Base-by-base conservation (phyloP, 2,329 filamentous ascomycete genomes). In the Exserohilum rostratum region DNA sequence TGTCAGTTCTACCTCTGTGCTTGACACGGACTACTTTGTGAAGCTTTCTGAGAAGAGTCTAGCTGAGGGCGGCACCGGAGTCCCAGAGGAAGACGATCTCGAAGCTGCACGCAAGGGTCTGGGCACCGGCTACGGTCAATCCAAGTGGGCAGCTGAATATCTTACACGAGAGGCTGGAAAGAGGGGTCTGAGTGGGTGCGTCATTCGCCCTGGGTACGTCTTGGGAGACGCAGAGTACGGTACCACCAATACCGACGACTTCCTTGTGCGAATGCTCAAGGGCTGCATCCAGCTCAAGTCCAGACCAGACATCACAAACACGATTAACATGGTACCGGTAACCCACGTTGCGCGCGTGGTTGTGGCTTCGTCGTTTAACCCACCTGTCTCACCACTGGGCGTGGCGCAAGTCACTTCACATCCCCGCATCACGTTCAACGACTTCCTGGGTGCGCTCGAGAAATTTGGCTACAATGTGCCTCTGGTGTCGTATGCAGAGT, bases 251-350 rank as follows among this genome's bases (percentile, higher is more conserved):
- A 93, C 87, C 1, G 93, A 98, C 69, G 93, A 97, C 76, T 98
- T 97, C 80, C 78, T 98, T 6, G 84, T 96, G 61, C 86, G 93
- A 34, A 85, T 97, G 77, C 78, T 88, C 52, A 96, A 97, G 78
- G 93, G 91, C 53, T 96, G 91, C 67, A 80, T 96, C 46, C 93
- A 98, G 75, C 81, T 97, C 2, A 79, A 79, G 2, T 81, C 82
- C 2, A 83, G 91, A 0, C 93, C 93, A 1, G 83, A 85, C 62
- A 96, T 97, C 64, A 77, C 82, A 72, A 98, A 96, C 79, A 90
- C 91, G 0, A 86, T 97, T 75, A 98, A 97, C 78, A 86, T 88
- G 74, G 90, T 96, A 0, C 93, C 93, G 0, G 92, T 96, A 22
- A 86, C 87, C 58, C 91, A 96, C 62, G 92, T 97, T 31, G 85